Evolutionary conservation across 2,329 filamentous ascomycete species (phyloP).

Genomic region (Fusarium coffeatum): DNA sequence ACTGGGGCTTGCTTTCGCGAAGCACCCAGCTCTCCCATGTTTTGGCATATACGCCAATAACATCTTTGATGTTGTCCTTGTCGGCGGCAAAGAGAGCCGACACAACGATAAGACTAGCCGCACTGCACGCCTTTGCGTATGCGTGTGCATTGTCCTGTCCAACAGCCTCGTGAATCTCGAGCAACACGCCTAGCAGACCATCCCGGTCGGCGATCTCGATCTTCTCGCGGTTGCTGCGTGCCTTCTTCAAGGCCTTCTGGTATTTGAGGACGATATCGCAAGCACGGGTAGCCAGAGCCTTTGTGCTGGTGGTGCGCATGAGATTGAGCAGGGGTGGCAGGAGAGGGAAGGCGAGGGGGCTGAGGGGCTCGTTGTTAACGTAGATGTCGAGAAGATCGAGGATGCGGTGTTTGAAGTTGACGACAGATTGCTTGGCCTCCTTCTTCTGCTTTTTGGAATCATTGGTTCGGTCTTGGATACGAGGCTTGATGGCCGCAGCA

Average conservation of each 20-base stretch:
- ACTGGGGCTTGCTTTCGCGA: slow-evolving; percentile 69
- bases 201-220: slow-evolving; percentile 55
- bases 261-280: slow-evolving; percentile 78
- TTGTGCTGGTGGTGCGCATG: slow-evolving; percentile 79
- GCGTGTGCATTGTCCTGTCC: slow-evolving; percentile 72
- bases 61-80: slow-evolving; percentile 62
- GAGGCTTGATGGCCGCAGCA: slow-evolving; percentile 84
- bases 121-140: slow-evolving; percentile 80
- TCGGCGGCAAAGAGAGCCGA: slow-evolving; percentile 69
- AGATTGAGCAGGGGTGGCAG: slow-evolving; percentile 82
- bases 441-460: slow-evolving; percentile 86
- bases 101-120: slow-evolving; percentile 74
- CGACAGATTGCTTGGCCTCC: slow-evolving; percentile 86
- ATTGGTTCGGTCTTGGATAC: slow-evolving; percentile 66
- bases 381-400: slow-evolving; percentile 89
- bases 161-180: slow-evolving; percentile 75
- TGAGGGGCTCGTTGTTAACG: slow-evolving; percentile 79
- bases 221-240: slow-evolving; percentile 55
- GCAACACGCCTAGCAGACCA: slow-evolving; percentile 68
- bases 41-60: slow-evolving; percentile 73
- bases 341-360: slow-evolving; percentile 73
- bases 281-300: slow-evolving; percentile 79
- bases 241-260: slow-evolving; percentile 74
- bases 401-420: slow-evolving; percentile 95
- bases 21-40: slow-evolving; percentile 69